Evolutionary conservation across 2,329 filamentous ascomycete genomes (phyloP).

Genomic region (Pseudogymnoascus sp.): DNA sequence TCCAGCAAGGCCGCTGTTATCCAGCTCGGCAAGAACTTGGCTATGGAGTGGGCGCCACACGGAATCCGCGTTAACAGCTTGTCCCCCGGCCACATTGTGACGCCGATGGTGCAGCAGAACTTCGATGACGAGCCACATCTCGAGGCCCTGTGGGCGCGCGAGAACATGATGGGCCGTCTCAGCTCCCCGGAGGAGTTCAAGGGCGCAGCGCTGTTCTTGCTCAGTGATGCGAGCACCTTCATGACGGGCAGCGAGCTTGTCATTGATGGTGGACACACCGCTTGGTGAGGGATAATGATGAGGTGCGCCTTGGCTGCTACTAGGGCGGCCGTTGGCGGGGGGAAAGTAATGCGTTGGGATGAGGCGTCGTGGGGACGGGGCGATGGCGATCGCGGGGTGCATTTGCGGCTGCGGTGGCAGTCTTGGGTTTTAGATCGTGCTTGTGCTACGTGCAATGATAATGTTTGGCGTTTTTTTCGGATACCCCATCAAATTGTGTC

Average conservation of each 20-base stretch:
- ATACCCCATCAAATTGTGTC: neutral
- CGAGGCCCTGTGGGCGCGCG: slow-evolving; percentile 60
- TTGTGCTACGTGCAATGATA: slow-evolving; percentile 1
- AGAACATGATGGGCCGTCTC: slow-evolving; percentile 74
- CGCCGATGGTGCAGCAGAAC: slow-evolving; percentile 73
- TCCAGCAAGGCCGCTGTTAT: slow-evolving; percentile 49
- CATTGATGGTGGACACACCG: slow-evolving; percentile 61
- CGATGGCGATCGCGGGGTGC: slow-evolving; percentile 1
- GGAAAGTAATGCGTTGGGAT: neutral
- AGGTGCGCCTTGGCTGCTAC: neutral
- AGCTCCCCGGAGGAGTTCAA: slow-evolving; percentile 62
- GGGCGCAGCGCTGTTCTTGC: slow-evolving; percentile 58
- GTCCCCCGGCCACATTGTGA: slow-evolving; percentile 71
- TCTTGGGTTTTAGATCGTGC: neutral
- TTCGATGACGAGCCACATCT: slow-evolving; percentile 68
- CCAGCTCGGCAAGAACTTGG: slow-evolving; percentile 62
- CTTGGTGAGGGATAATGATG: slow-evolving; percentile 16
- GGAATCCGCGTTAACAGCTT: slow-evolving; percentile 75
- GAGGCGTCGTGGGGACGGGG: neutral
- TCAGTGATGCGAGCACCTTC: slow-evolving; percentile 59
- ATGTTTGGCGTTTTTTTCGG: neutral
- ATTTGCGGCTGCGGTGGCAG: neutral
- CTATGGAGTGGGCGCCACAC: slow-evolving; percentile 58
- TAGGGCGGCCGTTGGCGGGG: neutral
- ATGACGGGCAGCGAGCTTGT: slow-evolving; percentile 62